A percentile compares a stretch with the other conserved stretches of the same genome.
Evolutionary conservation across 495 filamentous ascomycete species (phyloP).

Genomic region (Penicillium paradoxum): DNA sequence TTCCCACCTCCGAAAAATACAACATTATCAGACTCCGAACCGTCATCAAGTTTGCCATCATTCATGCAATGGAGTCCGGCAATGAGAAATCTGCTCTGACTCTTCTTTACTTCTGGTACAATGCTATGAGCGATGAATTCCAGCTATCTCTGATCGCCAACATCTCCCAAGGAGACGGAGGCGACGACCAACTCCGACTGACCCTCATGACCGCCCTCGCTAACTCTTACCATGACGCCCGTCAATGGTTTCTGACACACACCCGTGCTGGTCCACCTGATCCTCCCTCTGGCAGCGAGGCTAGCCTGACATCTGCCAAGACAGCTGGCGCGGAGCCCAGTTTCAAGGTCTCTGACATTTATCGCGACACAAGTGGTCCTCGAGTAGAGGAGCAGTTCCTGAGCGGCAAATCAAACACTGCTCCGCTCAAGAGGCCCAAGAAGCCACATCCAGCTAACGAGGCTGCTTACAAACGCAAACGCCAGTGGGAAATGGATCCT

Average conservation of each 20-base stretch:
- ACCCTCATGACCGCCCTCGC: conserved; percentile 13
- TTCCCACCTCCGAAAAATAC: conserved; percentile 10
- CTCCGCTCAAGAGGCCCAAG: conserved; percentile 22
- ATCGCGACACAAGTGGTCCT: conserved; percentile 22
- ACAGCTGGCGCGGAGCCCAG: conserved; percentile 28
- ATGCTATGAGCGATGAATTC: conserved; percentile 16
- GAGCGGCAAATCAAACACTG: conserved; percentile 30
- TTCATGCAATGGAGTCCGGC: not conserved
- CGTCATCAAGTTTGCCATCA: conserved; percentile 12
- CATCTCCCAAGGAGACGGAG: not conserved
- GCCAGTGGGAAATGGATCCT: conserved; percentile 26
- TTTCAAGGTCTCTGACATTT: conserved; percentile 22
- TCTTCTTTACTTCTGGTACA: conserved; percentile 22
- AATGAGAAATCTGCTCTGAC: conserved; percentile 9
- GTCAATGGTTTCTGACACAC: conserved; percentile 13
- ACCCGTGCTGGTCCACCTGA: not conserved
- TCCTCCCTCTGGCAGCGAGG: conserved; percentile 34
- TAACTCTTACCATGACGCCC: conserved; percentile 11
- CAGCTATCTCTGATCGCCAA: conserved; percentile 20
- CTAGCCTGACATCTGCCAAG: conserved; percentile 41
- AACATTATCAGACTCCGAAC: conserved; percentile 13
- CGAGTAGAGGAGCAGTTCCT: conserved; percentile 18
- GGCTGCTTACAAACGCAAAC: conserved; percentile 21
- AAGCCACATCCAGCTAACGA: conserved; percentile 19
- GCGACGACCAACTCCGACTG: conserved; percentile 6